phyloP scores from a whole-genome alignment of 441 rosid genomes.

The Euphorbia schlechtendalii region DNA sequence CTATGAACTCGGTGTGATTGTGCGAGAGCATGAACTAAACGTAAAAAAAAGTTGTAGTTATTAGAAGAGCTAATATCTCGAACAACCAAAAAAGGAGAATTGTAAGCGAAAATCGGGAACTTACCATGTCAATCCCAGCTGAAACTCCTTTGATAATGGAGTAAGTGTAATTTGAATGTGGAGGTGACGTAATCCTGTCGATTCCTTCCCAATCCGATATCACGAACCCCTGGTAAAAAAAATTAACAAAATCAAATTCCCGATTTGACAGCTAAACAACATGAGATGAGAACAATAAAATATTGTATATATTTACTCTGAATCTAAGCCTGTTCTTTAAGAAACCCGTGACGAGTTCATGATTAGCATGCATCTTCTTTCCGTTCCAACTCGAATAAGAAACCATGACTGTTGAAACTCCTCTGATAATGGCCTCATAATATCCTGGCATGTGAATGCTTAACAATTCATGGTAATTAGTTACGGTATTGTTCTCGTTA shows the following conservation, averaged over 20 bases:
- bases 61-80: too few relatives aligned
- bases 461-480: slow-evolving; percentile 35
- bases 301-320: slow-evolving; percentile 27
- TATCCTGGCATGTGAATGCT: slow-evolving; percentile 61
- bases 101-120: background rate
- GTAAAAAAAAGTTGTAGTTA: too few relatives aligned
- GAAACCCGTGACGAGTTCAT: slow-evolving; percentile 41
- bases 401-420: slow-evolving; percentile 63
- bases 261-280: background rate
- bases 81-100: too few relatives aligned
- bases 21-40: too few relatives aligned
- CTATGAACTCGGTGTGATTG: slow-evolving; percentile 47
- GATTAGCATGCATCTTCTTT: slow-evolving; percentile 54
- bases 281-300: background rate
- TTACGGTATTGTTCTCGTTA: slow-evolving; percentile 54
- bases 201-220: slow-evolving; percentile 73
- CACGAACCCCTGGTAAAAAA: slow-evolving; percentile 53
- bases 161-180: slow-evolving; percentile 44
- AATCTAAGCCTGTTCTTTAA: slow-evolving; percentile 46
- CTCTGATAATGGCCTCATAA: slow-evolving; percentile 42
- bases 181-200: slow-evolving; percentile 59
- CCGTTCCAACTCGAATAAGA: slow-evolving; percentile 71
- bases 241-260: background rate
- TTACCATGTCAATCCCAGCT: slow-evolving; percentile 72
- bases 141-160: slow-evolving; percentile 39